Percentiles rank a stretch among this genome's conserved stretches.
These are phyloP conservation scores for Colletotrichum coccodes DNA, from an alignment of 2,329 filamentous ascomycete genomes.

Conservation along the genomic window DNA sequence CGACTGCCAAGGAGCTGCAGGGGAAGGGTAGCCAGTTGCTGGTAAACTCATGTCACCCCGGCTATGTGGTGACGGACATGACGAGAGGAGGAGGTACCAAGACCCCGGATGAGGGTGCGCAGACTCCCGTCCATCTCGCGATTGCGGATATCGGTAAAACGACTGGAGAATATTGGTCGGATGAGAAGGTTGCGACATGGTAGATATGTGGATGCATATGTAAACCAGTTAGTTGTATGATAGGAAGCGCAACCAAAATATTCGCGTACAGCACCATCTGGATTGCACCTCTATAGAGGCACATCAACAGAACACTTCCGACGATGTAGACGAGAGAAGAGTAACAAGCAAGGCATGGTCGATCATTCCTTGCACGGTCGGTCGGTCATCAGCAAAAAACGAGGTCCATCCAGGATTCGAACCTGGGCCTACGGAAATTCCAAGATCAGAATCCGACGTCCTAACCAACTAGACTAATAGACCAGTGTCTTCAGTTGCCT, in stretches of 20 bases:
- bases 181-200: conserved; percentile 49
- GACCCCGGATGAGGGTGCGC: conserved; percentile 54
- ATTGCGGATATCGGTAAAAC: conserved; percentile 47
- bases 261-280: no score
- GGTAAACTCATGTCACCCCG: conserved; percentile 54
- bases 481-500: background rate
- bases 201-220: background rate
- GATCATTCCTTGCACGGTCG: no score
- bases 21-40: conserved; percentile 39
- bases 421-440: conserved; percentile 25
- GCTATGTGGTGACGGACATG: conserved; percentile 59
- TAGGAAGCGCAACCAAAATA: no score
- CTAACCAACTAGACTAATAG: conserved; percentile 32
- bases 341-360: no score
- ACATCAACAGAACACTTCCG: background rate
- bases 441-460: conserved; percentile 27
- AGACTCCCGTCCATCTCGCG: conserved; percentile 54
- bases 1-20: conserved; percentile 45
- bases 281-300: no score
- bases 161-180: conserved; percentile 50
- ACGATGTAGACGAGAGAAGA: background rate
- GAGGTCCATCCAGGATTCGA: conserved; percentile 30
- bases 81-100: conserved; percentile 49
- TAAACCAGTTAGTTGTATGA: no score
- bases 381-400: no score